phyloP scores from a whole-genome alignment of 1,139 yeast species.

The Meyerozyma carpophila region DNA sequence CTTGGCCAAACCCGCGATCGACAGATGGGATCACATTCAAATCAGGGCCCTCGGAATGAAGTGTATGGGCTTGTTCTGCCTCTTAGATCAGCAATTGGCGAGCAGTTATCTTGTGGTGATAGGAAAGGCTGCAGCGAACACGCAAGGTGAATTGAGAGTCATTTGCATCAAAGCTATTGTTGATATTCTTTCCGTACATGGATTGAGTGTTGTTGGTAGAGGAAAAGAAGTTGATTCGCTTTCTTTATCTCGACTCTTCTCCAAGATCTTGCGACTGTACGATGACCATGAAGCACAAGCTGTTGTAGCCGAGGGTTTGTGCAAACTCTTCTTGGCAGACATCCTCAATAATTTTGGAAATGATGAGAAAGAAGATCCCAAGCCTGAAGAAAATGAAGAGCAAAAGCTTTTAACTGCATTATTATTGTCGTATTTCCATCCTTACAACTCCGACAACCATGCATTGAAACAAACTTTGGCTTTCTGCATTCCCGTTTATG shows the following conservation, averaged over 20 bases:
- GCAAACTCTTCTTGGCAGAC: slow-evolving; percentile 77
- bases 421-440: slow-evolving; percentile 70
- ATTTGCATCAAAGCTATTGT: slow-evolving; percentile 66
- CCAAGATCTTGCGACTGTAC: slow-evolving; percentile 55
- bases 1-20: slow-evolving; percentile 78
- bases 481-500: slow-evolving; percentile 86
- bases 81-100: slow-evolving; percentile 64
- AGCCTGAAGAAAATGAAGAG: slow-evolving; percentile 9
- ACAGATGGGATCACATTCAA: slow-evolving; percentile 52
- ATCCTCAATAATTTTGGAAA: slow-evolving; percentile 60
- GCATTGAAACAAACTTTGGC: slow-evolving; percentile 76
- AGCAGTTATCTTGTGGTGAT: slow-evolving; percentile 57
- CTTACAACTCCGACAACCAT: slow-evolving; percentile 56
- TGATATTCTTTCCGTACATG: slow-evolving; percentile 76
- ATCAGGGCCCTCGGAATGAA: slow-evolving; percentile 62
- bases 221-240: slow-evolving; percentile 56
- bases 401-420: slow-evolving; percentile 59
- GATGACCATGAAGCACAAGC: slow-evolving; percentile 68
- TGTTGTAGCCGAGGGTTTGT: slow-evolving; percentile 79
- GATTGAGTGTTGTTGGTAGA: slow-evolving; percentile 61
- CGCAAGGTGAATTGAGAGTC: slow-evolving; percentile 53
- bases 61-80: slow-evolving; percentile 76
- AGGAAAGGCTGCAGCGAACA: slow-evolving; percentile 44
- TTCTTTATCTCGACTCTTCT: slow-evolving; percentile 60
- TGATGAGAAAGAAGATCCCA: slow-evolving; percentile 8